Evolutionary conservation across 2,329 filamentous ascomycete species (phyloP), one percentile per base, ranked within the genome.

Genomic region (Cercospora citrullina): DNA sequence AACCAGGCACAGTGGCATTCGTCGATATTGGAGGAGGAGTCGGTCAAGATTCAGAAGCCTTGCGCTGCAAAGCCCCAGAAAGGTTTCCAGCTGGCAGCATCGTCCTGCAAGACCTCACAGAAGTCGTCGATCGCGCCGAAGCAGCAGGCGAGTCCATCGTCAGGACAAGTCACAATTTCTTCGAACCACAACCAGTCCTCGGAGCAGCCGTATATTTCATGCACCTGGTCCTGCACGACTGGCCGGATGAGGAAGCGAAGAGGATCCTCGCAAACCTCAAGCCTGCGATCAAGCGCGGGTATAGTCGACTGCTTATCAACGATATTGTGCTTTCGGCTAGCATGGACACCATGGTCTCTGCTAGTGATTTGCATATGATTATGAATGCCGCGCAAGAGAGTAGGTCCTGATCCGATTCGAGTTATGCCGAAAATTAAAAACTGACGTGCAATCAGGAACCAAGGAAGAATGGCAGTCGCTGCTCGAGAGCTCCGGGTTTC

Each of bases 301-400:
- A 73, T 16, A 73, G 69, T 63, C 66, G 69, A 57, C 42, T 75
- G 8, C 53, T 75, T 60, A 68, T 75, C 59, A 68, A 73, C 51
- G 73, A 75, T 31, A 68, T 73, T 16, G 68, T 75, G 12, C 42
- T 65, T 18, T 39, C 58, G 0, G 42, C 64, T 2, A 53, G 36
- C 28, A 65, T 55, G 58, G 64, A 65, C 45, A n/a, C 45, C 18
- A 60, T 60, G 57, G 58, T 65, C 12, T 65, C 64, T 30, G 58
- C 64, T n/a, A 60, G 55, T 36, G 64, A 65, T 18, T 16, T 65
- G 36, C 55, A 65, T 28, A 65, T 65, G 64, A 65, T 36, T 5
- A 61, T 61, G 64, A 65, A 65, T 55, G 57, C 42, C n/a, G 64
- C 64, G 2, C 57, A 61, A 28, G 64, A 65, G 42, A 39, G 63